Base-by-base conservation (phyloP, 805 yeast species). In the Grigorovia jiainica region DNA sequence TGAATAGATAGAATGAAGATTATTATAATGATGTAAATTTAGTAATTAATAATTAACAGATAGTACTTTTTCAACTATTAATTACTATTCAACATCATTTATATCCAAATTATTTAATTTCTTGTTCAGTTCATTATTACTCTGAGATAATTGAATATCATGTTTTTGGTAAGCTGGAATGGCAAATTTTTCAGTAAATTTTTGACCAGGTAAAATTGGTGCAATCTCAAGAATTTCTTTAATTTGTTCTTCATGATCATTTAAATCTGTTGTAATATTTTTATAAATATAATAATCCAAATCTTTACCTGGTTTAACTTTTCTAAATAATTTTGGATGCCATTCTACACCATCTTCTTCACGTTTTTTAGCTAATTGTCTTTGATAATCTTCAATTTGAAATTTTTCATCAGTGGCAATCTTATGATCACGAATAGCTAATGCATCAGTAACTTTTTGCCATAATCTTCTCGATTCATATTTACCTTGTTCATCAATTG, bases 351-450 rank as follows among this genome's bases (percentile, higher is more conserved):
- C 94, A 38, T 80, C 82, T 49, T 82, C 95, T 16, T 66, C 63
- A 51, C 97, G 74, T 53, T 77, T 72, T 59, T 79, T 82, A 13
- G 95, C 87, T 34, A 69, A 64, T 16, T 65, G 64, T 58, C 98
- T 75, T 65, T 92, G 98, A n/a, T 71, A 71, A 46, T 86, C 83
- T 64, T 92, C 98, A 42, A 92, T 86, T 51, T 76, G 75, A 57
- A 70, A 82, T 64, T 92, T 92, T 57, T 87, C 95, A 24, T 79
- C 82, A 0, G 98, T 92, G 1, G 97, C 97, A 3, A 69, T 66
- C 15, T 68, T 72, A 61, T 92, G 98, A 58, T 92, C 77, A 49
- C 95, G 74, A 31, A 68, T 60, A 3, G 82, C 82, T n/a, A 92
- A 67, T 0, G 95, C 97, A 47, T 76, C 78, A 10, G 85, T 73